Conservation (phyloP, 441 rosid species). For the Melastoma candidum region DNA sequence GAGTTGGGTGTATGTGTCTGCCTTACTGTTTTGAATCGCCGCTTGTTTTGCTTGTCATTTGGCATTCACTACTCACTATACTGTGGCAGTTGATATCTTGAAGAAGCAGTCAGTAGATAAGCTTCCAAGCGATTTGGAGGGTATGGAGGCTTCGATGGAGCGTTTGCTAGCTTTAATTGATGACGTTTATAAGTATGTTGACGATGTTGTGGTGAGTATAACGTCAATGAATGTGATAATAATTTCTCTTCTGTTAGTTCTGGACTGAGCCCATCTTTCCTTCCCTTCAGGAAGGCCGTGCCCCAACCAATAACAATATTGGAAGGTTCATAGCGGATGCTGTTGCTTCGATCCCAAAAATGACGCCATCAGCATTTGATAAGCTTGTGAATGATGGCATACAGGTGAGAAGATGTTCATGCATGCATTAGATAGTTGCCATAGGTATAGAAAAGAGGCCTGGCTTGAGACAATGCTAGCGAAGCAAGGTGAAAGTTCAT, state of each 20-base stretch:
- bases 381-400: constrained; percentile 72
- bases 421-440: too few relatives aligned
- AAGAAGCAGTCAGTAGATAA: constrained; percentile 65
- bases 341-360: constrained; percentile 61
- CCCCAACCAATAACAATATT: constrained; percentile 50
- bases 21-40: background rate
- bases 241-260: constrained; percentile 6
- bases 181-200: constrained; percentile 68
- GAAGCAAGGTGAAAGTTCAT: too few relatives aligned
- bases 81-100: constrained; percentile 50
- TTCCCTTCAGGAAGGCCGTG: constrained; percentile 50
- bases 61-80: background rate
- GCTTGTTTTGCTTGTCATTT: background rate
- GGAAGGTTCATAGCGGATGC: constrained; percentile 68
- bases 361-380: constrained; percentile 64
- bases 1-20: constrained; percentile 71
- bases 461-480: too few relatives aligned
- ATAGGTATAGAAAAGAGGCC: too few relatives aligned
- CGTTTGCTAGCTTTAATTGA: constrained; percentile 54
- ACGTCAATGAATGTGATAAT: background rate
- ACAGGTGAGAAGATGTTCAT: constrained; percentile 40
- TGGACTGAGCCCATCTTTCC: background rate
- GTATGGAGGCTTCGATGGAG: constrained; percentile 85
- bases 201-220: constrained; percentile 69
- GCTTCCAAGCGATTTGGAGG: constrained; percentile 85